These are phyloP conservation scores for Phytophthora melonis DNA, from an alignment of 352 stramenopile genomes.

Conservation along the genomic window DNA sequence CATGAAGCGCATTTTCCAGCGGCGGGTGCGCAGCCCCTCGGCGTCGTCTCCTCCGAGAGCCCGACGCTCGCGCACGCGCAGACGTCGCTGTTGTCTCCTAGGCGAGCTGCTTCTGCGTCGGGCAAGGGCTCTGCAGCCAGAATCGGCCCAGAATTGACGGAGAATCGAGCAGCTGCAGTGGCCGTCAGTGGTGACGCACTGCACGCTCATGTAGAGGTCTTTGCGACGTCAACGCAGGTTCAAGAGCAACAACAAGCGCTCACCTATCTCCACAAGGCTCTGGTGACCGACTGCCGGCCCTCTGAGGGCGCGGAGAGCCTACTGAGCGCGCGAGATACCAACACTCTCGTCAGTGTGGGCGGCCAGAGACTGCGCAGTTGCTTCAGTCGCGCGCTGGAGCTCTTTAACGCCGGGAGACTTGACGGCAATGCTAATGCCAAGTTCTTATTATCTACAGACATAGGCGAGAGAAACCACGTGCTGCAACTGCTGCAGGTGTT, in stretches of 20 bases:
- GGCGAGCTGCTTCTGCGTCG: conserved; percentile 24
- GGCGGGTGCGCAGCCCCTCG: conserved; percentile 22
- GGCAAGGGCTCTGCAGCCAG: conserved; percentile 2
- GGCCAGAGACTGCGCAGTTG: conserved; percentile 45
- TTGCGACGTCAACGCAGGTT: conserved; percentile 15
- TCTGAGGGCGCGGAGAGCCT: neutral
- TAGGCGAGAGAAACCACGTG: conserved; percentile 9
- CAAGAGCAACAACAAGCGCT: conserved; percentile 18
- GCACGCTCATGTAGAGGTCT: conserved; percentile 27
- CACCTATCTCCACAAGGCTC: neutral
- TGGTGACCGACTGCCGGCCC: neutral
- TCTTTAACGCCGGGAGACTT: conserved; percentile 42
- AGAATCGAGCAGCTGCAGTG: conserved; percentile 9
- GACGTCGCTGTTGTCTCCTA: conserved; percentile 2
- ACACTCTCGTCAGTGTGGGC: conserved; percentile 41
- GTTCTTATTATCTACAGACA: conserved; percentile 15
- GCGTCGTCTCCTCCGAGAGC: conserved; percentile 25
- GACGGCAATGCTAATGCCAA: conserved; percentile 28
- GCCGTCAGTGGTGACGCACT: neutral
- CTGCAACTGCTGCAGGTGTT: conserved; percentile 44
- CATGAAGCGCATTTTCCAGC: conserved; percentile 74
- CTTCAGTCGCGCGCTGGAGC: conserved; percentile 48
- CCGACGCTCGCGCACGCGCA: neutral
- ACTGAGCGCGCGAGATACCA: conserved; percentile 18
- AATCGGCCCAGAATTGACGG: conserved; percentile 6